Evolutionary conservation across 192 early-diverging fungal species (phyloP).

Genomic region (Helicostylum pulchrum): DNA sequence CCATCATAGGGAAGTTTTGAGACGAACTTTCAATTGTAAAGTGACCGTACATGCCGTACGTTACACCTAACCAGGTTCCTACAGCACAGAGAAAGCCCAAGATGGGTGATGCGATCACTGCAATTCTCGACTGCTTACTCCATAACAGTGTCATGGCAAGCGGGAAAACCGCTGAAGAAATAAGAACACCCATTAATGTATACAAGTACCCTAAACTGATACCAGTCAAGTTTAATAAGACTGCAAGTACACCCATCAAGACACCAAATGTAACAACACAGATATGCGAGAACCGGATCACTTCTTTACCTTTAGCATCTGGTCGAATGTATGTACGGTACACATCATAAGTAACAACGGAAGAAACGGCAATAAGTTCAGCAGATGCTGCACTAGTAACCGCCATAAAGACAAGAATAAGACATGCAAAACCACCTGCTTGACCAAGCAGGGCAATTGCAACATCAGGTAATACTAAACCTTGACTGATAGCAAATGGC

Average conservation of each 20-base stretch:
- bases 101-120: constrained; percentile 52
- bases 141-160: constrained; percentile 64
- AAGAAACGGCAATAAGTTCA: constrained; percentile 73
- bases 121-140: constrained; percentile 58
- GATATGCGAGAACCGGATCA: constrained; percentile 54
- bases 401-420: constrained; percentile 74
- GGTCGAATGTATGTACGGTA: constrained; percentile 72
- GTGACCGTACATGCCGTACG: constrained; percentile 48
- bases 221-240: constrained; percentile 59
- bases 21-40: constrained; percentile 56
- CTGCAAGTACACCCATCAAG: constrained; percentile 66
- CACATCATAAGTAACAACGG: constrained; percentile 69
- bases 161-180: constrained; percentile 62
- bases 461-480: constrained; percentile 63
- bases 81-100: constrained; percentile 53
- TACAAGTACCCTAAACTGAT: constrained; percentile 67
- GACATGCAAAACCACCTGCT: constrained; percentile 60
- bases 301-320: constrained; percentile 54
- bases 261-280: constrained; percentile 60
- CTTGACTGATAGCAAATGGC: constrained; percentile 57
- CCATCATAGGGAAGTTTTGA: constrained; percentile 72
- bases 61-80: constrained; percentile 57
- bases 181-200: constrained; percentile 63
- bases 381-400: constrained; percentile 71
- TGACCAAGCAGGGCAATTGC: constrained; percentile 60